Base-by-base conservation (phyloP, 495 filamentous ascomycete species). In the Amphirosellinia nigrospora region DNA sequence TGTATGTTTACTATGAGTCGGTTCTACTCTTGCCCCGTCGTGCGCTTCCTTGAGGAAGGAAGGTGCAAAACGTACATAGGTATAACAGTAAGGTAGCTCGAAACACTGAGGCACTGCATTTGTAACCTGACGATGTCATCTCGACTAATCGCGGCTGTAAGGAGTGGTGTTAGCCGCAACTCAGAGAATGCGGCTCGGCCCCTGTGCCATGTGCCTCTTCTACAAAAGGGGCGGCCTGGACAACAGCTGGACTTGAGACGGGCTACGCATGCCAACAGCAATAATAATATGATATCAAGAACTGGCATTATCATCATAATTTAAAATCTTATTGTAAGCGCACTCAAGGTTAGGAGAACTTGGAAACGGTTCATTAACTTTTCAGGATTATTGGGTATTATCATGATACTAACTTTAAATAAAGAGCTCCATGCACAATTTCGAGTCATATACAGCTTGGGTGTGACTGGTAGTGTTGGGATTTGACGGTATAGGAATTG, bases 61-160 rank as follows among this genome's bases (percentile, higher is more conserved):
- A 30, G 48, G 34, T 32, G 41, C 34, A 36, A 48, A 67, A 36
- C 64, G 52, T 67, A 67, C 52, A 58, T 67, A 58, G 64, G 50
- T 67, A 67, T 53, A 67, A 46, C 5, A 45, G 10, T 9, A 59
- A 23, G 38, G 23, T 16, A 13, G 23, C 62, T 50, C 8, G 11
- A 65, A 13, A n/a, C 16, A 10, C 5, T 9, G 45, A 39, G 39
- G 0, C 3, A 61, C 13, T 9, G 39, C 28, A 39, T 43, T n/a
- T 43, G 55, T 9, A 16, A 43, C 28, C 21, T n/a, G 43, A 38
- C 39, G 41, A 58, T 67, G 52, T 67, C 64, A 67, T 67, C 64
- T 48, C 64, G 41, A 48, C 38, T 67, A 46, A 58, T 52, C 38
- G 52, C 41, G 28, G 64, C 52, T 28, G 50, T 11, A 16, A 26